Percentiles rank a stretch among this genome's conserved stretches.
phyloP scores from a whole-genome alignment of 192 early-diverging fungal species.

The Rhizophagus clarus region DNA sequence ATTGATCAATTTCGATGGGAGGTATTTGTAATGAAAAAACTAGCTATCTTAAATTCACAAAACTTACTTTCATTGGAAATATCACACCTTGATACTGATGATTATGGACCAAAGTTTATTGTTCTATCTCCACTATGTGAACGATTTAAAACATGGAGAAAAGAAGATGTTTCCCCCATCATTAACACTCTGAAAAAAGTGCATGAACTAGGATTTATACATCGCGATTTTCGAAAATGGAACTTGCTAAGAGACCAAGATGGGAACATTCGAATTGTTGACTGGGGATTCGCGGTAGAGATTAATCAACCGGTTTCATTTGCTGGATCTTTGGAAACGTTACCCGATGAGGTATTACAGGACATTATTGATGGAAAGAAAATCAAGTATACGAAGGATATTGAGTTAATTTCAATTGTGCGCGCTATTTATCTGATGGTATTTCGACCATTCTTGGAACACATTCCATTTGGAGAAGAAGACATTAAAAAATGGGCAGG shows the following conservation, averaged over 20 bases:
- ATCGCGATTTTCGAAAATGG: slow-evolving; percentile 1
- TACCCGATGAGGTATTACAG: neutral
- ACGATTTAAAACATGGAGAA: neutral
- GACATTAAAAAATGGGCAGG: neutral
- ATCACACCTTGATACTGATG: neutral
- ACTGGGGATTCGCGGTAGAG: neutral
- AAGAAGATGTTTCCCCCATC: neutral
- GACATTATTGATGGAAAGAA: neutral
- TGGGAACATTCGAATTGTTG: too few species aligned
- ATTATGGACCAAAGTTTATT: neutral
- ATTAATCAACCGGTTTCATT: neutral
- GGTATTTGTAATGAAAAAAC: neutral
- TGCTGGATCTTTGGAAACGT: neutral
- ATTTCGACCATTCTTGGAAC: neutral
- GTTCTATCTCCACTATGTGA: neutral
- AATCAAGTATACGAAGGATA: neutral
- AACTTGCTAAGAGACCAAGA: slow-evolving; percentile 5
- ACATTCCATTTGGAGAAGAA: neutral
- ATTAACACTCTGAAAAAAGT: neutral
- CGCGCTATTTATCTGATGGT: neutral
- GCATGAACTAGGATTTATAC: neutral
- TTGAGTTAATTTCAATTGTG: neutral
- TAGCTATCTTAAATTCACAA: neutral
- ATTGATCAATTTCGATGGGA: neutral
- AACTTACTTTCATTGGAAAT: neutral